Base-by-base conservation (phyloP, 2,329 filamentous ascomycete species). In the Pyrenophora tritici-repentis region DNA sequence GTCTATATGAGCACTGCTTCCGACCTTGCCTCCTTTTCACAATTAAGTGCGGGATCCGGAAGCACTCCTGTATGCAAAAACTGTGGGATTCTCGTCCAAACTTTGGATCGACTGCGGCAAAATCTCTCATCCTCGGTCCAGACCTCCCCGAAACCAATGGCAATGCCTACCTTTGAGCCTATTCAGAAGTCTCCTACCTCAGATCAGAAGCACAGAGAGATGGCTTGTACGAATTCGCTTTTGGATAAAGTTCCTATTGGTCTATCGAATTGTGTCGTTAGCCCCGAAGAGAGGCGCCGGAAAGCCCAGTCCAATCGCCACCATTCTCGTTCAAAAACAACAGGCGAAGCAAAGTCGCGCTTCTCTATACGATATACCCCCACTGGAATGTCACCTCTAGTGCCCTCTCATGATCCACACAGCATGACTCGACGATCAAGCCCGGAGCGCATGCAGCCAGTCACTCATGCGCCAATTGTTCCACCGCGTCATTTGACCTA, bases 81-180 rank as follows among this genome's bases (percentile, higher is more conserved):
- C n/a, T 69, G 66, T 35, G 33, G 43, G 4, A 63, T 69, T 13
- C 57, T 69, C 3, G 55, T 59, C 22, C 59, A 68, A 37, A 56
- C 65, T 2, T 34, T 69, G 3, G 48, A 50, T 39, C 59, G 66
- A 17, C 42, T 69, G 13, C 61, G 65, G 26, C 49, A 61, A 17
- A 68, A 59, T 35, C 40, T 58, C 13, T 22, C 20, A n/a, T 37
- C 16, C 9, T 50, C 43, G 20, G 13, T 33, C 6, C 42, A 47
- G 13, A 42, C 29, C 16, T 42, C 24, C n/a, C 17, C 43, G 10
- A 34, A 34, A 13, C 18, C 26, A 13, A 37, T 24, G 14, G 14
- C 13, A 31, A 39, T 22, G 14, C 4, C 33, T 22, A 36, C 42
- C 10, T 6, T 16, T 5, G 24, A 33, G 12, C 13, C 4, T 7